Conservation (phyloP, 495 filamentous ascomycete species). For the Xylaria scruposa region DNA sequence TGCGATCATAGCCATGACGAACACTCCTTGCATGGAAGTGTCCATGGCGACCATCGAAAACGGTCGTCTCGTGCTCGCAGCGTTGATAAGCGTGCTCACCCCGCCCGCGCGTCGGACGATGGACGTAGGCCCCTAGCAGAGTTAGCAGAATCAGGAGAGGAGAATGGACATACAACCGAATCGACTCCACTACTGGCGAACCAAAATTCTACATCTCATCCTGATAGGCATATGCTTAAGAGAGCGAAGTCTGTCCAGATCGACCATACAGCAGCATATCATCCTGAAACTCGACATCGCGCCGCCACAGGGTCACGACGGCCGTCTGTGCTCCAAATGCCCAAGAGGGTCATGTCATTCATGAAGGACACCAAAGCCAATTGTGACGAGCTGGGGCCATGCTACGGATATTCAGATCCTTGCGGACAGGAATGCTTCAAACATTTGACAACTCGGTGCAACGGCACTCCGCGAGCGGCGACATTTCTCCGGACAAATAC, state of each 20-base stretch:
- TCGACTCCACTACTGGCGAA: slow-evolving; percentile 45
- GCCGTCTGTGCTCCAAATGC: slow-evolving; percentile 53
- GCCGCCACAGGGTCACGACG: slow-evolving; percentile 43
- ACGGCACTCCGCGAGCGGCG: slow-evolving; percentile 32
- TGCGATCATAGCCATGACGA: slow-evolving; percentile 84
- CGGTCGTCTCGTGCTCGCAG: slow-evolving; percentile 38
- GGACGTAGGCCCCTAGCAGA: slow-evolving; percentile 23
- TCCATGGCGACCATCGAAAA: slow-evolving; percentile 38
- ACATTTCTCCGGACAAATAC: slow-evolving; percentile 39
- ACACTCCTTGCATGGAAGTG: slow-evolving; percentile 45
- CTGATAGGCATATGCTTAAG: slow-evolving; percentile 20
- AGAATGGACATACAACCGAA: slow-evolving; percentile 42
- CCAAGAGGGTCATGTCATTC: slow-evolving; percentile 65
- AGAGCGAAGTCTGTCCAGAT: slow-evolving; percentile 35
- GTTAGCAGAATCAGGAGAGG: slow-evolving; percentile 3
- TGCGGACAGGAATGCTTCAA: slow-evolving; percentile 85
- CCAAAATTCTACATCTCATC: slow-evolving; percentile 25
- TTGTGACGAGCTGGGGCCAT: slow-evolving; percentile 78
- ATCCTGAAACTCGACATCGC: slow-evolving; percentile 25
- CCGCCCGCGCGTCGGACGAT: slow-evolving; percentile 7
- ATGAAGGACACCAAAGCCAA: slow-evolving; percentile 69
- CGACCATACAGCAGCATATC: slow-evolving; percentile 15
- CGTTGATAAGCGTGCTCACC: slow-evolving; percentile 12
- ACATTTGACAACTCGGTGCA: slow-evolving; percentile 45
- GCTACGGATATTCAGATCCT: slow-evolving; percentile 83